Base-by-base conservation (phyloP, 2,329 filamentous ascomycete genomes). In the Fusarium tupiense region DNA sequence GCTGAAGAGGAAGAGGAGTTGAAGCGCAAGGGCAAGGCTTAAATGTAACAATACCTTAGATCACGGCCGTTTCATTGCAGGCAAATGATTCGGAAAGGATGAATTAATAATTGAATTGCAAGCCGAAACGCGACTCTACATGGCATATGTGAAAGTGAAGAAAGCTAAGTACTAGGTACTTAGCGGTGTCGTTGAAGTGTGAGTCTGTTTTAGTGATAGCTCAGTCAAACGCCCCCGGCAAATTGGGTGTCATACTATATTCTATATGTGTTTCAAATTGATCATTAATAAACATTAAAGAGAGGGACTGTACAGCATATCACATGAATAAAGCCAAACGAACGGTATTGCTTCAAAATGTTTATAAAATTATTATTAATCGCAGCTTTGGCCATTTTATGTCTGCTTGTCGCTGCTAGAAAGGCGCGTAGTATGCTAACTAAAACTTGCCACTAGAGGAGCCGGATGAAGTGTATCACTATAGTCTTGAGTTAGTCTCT, bases 1-100 rank as follows among this genome's bases (percentile, higher is more conserved):
- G 88, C 89, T 9, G 92, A 94, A 77, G 93, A 95, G 67, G 89
- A 93, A 78, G 89, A 87, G 74, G 83, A 88, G 61, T 78, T 94
- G 70, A 87, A 85, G 83, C 87, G 86, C 81, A 94, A 93, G 86
- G 78, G 80, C 35, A 82, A 82, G 69, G 80, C 76, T 49, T 82
- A 78, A 52, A 47, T 54, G 37, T 43, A 69, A 58, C 31, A 66
- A 61, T 38, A 64, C 6, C 31, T 52, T n/a, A 35, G 13, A 63
- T 61, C 54, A 75, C 44, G 35, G 53, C 52, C 54, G 40, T 24
- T 33, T 64, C 38, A 41, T 56, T 57, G 64, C 56, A 54, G 61
- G 62, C 37, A 62, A 54, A 61, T 61, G 50, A 59, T 43, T 53
- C 38, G 43, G 47, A 58, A 40, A 50, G 52, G 56, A 73, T 56